Percentiles rank a stretch among this genome's conserved stretches.
phyloP scores from a whole-genome alignment of 495 filamentous ascomycete species.

The Xylaria castorea region DNA sequence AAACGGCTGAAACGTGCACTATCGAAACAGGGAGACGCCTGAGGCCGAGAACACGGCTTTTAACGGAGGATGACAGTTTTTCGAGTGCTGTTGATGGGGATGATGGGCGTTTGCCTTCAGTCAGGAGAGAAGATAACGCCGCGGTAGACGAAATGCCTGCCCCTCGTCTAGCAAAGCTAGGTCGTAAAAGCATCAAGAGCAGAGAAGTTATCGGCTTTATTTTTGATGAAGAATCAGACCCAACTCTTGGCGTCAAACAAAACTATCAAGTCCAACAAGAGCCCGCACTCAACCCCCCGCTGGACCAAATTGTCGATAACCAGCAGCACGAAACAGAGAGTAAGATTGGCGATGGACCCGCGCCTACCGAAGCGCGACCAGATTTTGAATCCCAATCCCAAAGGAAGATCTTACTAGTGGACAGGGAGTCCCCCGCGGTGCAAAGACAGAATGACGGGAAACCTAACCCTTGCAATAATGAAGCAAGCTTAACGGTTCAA shows the following conservation, averaged over 20 bases:
- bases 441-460: background rate
- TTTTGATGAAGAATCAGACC: conserved; percentile 36
- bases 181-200: conserved; percentile 51
- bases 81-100: background rate
- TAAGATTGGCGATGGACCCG: background rate
- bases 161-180: conserved; percentile 44
- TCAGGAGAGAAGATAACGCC: conserved; percentile 6
- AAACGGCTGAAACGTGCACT: background rate
- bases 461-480: background rate
- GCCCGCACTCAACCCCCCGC: background rate
- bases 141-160: conserved; percentile 25
- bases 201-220: conserved; percentile 52
- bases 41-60: background rate
- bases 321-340: background rate
- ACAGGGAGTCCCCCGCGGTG: background rate
- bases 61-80: background rate
- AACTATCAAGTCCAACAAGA: conserved; percentile 2
- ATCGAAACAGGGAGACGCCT: background rate
- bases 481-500: background rate
- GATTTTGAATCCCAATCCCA: background rate
- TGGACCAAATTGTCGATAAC: background rate
- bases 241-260: background rate
- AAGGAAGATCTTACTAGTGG: background rate
- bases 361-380: background rate
- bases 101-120: background rate